These are phyloP conservation scores for Moesziomyces sp. DNA, from an alignment of 1,284 basidiomycete species.

Conservation along the genomic window DNA sequence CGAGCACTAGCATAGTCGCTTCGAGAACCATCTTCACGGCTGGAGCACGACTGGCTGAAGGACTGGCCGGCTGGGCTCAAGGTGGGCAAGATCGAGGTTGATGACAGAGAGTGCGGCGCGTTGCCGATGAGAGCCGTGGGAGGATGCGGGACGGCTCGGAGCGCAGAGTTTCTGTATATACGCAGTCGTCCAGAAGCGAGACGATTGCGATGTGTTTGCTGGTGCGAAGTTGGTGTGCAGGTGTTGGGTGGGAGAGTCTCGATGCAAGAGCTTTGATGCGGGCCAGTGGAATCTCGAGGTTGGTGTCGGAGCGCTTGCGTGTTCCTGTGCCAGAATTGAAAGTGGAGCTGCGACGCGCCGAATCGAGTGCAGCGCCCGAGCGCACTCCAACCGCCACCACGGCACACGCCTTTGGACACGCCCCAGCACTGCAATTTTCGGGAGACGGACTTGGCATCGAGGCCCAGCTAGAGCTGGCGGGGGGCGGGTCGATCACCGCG, in stretches of 20 bases:
- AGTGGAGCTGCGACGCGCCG: background rate
- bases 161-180: background rate
- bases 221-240: background rate
- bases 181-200: background rate
- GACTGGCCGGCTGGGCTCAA: background rate
- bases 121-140: background rate
- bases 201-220: background rate
- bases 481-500: background rate
- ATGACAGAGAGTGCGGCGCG: background rate
- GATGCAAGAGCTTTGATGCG: background rate
- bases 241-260: background rate
- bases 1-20: constrained; percentile 67
- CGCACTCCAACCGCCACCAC: background rate
- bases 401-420: background rate
- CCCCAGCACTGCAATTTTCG: background rate
- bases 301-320: constrained; percentile 1
- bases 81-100: background rate
- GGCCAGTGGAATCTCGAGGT: background rate
- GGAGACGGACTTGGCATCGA: background rate
- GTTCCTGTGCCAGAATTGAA: background rate
- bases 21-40: constrained; percentile 61
- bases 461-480: background rate
- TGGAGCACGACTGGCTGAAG: constrained; percentile 10
- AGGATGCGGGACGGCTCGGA: background rate
- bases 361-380: background rate